These are phyloP conservation scores for Diaporthe sp. DNA, from an alignment of 2,329 filamentous ascomycete species.

Conservation along the genomic window DNA sequence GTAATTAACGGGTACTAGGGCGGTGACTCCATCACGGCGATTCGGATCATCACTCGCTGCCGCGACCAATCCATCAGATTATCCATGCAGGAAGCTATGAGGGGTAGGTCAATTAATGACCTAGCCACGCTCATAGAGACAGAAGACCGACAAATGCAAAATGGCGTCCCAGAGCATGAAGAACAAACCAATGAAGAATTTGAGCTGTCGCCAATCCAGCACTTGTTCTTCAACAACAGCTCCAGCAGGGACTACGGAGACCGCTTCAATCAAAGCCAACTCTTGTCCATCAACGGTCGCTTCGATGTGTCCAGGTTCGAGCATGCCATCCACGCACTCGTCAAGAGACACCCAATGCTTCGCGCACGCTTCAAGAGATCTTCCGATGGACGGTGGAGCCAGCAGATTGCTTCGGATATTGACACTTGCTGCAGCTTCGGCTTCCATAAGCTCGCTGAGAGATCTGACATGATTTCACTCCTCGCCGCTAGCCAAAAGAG, in stretches of 20 bases:
- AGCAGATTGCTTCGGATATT: not conserved
- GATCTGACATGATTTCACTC: not conserved
- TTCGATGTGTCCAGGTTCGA: constrained; percentile 57
- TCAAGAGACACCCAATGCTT: constrained; percentile 57
- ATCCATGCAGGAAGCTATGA: constrained; percentile 3
- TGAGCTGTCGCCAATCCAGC: constrained; percentile 13
- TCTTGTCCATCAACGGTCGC: constrained; percentile 43
- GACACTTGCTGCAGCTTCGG: not conserved
- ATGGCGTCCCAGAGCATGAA: not conserved
- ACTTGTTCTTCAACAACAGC: constrained; percentile 17
- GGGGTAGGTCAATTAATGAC: not conserved
- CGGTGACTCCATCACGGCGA: constrained; percentile 9
- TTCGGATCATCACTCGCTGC: constrained; percentile 6
- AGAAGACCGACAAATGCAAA: not conserved
- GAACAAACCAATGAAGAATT: not conserved
- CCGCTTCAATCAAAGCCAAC: constrained; percentile 61
- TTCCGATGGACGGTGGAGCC: not conserved
- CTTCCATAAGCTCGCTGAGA: not conserved
- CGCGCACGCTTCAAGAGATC: constrained; percentile 1
- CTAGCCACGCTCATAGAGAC: constrained; percentile 12
- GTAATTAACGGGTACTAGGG: not conserved
- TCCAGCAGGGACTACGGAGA: constrained; percentile 64
- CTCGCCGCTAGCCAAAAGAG: constrained; percentile 1
- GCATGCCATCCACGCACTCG: constrained; percentile 58
- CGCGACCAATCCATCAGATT: constrained; percentile 8